Conservation (phyloP, 192 early-diverging fungal species). For the Paraglomus brasilianum region DNA sequence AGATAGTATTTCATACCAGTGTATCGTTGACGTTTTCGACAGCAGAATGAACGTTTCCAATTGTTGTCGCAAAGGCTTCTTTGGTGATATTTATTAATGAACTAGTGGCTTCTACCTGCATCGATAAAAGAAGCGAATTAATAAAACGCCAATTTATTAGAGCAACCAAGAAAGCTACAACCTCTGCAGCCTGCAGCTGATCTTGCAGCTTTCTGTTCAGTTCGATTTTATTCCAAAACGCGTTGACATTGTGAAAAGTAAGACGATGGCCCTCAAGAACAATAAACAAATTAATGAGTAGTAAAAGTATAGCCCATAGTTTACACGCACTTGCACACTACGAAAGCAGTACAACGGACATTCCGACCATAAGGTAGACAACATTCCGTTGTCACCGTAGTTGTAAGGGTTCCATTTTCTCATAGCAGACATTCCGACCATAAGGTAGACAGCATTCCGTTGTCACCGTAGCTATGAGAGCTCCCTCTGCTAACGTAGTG, state of each 20-base stretch:
- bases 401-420: constrained; percentile 27
- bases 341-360: constrained; percentile 29
- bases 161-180: constrained; percentile 8
- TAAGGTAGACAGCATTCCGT: constrained; percentile 28
- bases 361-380: constrained; percentile 29
- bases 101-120: constrained; percentile 16
- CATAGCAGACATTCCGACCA: constrained; percentile 24
- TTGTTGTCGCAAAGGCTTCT: constrained; percentile 2
- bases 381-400: constrained; percentile 16
- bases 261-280: constrained; percentile 16
- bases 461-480: constrained; percentile 29
- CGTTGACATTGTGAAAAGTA: background rate
- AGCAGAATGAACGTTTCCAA: constrained; percentile 5
- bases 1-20: constrained; percentile 28
- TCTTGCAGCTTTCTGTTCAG: constrained; percentile 10
- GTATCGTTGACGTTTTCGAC: constrained; percentile 22
- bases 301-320: constrained; percentile 10
- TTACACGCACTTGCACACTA: constrained; percentile 6
- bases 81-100: constrained; percentile 2
- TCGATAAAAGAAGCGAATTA: constrained; percentile 10
- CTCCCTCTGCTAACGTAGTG: constrained; percentile 24
- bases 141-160: constrained; percentile 1
- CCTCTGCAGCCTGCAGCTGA: constrained; percentile 16
- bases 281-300: constrained; percentile 17
- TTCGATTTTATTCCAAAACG: constrained; percentile 34